These are phyloP conservation scores for Phyllostachys edulis DNA, from an alignment of 176 grass and related monocot genomes.

Conservation along the genomic window DNA sequence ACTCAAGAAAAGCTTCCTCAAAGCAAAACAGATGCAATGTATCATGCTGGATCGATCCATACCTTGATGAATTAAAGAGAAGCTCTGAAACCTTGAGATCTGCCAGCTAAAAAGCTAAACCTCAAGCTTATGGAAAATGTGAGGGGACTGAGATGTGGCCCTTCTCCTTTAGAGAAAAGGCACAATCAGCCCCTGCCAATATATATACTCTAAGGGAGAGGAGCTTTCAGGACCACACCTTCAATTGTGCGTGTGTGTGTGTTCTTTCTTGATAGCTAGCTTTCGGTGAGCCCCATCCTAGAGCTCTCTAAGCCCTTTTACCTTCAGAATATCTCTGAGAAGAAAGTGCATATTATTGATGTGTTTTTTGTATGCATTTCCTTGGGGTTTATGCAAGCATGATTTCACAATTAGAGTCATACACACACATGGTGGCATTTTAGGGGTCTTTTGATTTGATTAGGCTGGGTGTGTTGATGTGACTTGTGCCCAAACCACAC, in stretches of 20 bases:
- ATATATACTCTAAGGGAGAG: slow-evolving; percentile 18
- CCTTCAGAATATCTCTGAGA: slow-evolving; percentile 26
- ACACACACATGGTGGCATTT: slow-evolving; percentile 9
- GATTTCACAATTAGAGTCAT: slow-evolving; percentile 28
- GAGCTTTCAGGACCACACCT: slow-evolving; percentile 59
- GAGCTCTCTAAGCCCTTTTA: slow-evolving; percentile 17
- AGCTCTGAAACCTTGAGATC: slow-evolving; percentile 19
- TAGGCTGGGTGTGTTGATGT: slow-evolving; percentile 44
- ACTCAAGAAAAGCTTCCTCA: not conserved
- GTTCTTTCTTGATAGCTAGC: slow-evolving; percentile 1
- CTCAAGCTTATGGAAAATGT: slow-evolving; percentile 28
- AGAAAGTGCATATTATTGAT: slow-evolving; percentile 22
- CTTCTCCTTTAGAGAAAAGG: slow-evolving; percentile 32
- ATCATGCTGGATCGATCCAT: slow-evolving; percentile 35
- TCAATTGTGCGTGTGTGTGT: slow-evolving; percentile 10
- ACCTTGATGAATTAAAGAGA: slow-evolving; percentile 18
- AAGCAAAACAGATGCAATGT: slow-evolving; percentile 9
- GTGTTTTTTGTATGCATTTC: slow-evolving; percentile 25
- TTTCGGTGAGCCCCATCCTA: slow-evolving; percentile 26
- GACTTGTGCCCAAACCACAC: slow-evolving; percentile 39
- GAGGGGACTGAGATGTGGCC: slow-evolving; percentile 24
- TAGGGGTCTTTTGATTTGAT: slow-evolving; percentile 28
- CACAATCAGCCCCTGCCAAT: slow-evolving; percentile 14
- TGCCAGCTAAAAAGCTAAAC: slow-evolving; percentile 41
- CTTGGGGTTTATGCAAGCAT: slow-evolving; percentile 43